Conservation (phyloP, 2,329 filamentous ascomycete genomes). For the Fusarium hostae region DNA sequence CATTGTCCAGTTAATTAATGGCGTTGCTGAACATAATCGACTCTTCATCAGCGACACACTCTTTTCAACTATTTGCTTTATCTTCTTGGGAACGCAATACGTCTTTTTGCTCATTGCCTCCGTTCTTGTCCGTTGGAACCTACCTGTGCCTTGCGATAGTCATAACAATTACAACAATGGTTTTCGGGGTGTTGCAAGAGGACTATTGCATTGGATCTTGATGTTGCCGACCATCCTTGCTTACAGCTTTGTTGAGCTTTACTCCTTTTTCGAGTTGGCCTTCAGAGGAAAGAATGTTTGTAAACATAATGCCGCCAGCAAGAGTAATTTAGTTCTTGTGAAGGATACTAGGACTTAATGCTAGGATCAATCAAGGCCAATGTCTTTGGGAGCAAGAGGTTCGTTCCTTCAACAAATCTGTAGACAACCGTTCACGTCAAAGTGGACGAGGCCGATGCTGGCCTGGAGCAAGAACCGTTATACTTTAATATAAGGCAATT, state of each 20-base stretch:
- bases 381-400: too few species aligned
- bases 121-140: constrained; percentile 19
- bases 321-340: constrained; percentile 13
- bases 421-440: too few species aligned
- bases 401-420: too few species aligned
- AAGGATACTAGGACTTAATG: not conserved
- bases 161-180: constrained; percentile 10
- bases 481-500: not conserved
- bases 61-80: constrained; percentile 12
- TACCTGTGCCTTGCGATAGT: not conserved
- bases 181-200: constrained; percentile 6
- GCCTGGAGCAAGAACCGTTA: not conserved
- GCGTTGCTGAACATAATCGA: constrained; percentile 9
- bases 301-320: constrained; percentile 29
- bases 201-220: constrained; percentile 22
- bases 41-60: constrained; percentile 13
- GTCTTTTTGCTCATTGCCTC: constrained; percentile 13
- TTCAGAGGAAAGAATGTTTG: constrained; percentile 28
- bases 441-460: too few species aligned
- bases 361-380: not conserved
- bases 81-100: constrained; percentile 26
- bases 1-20: constrained; percentile 22
- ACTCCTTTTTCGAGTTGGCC: constrained; percentile 31
- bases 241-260: constrained; percentile 33
- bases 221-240: constrained; percentile 31